Evolutionary conservation across 257 asterid species (phyloP), one percentile per base, ranked within the genome.

Genomic region (Nemophila menziesii): DNA sequence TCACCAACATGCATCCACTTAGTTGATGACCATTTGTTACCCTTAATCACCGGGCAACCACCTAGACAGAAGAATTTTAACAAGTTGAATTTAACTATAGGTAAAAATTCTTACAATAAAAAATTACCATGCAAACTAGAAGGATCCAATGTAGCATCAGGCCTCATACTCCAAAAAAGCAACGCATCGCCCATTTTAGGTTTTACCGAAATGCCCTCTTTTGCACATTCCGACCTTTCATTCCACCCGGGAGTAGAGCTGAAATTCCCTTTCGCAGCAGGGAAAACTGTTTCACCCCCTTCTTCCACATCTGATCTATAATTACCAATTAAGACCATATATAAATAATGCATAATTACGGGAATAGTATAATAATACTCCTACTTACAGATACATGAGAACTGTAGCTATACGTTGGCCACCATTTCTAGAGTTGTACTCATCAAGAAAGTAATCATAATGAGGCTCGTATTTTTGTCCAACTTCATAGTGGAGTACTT

Each of bases 401-500:
- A 86, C 23, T 22, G 94, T 86, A 59, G 96, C 94, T 52, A 82
- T 68, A 46, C 97, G 97, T 49, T 79, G 92, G 48, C 94, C 97
- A 50, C 93, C 94, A 60, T 71, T 77, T 66, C 79, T 79, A 14
- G 93, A 77, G 82, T 86, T 77, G 56, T 60, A 72, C 22, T 77
- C 77, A 29, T 86, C 97, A 13, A 68, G 72, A 65, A 87, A 82
- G 68, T 75, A 77, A 57, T 87, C 95, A 56, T 39, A 75, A 66
- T 87, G 97, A 63, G 93, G 93, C 58, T 82, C 97, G 4, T 82
- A 87, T 52, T 79, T 87, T 59, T 87, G 97, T 39, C 95, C 93
- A 57, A 52, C 89, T 61, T 82, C 95, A 49, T 87, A 87, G 64
- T 79, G 93, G 51, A 82, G 69, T 24, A 87, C 66, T 69, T 87